Base-by-base conservation (phyloP, 768 basidiomycete genomes). In the Leccinum boreale region DNA sequence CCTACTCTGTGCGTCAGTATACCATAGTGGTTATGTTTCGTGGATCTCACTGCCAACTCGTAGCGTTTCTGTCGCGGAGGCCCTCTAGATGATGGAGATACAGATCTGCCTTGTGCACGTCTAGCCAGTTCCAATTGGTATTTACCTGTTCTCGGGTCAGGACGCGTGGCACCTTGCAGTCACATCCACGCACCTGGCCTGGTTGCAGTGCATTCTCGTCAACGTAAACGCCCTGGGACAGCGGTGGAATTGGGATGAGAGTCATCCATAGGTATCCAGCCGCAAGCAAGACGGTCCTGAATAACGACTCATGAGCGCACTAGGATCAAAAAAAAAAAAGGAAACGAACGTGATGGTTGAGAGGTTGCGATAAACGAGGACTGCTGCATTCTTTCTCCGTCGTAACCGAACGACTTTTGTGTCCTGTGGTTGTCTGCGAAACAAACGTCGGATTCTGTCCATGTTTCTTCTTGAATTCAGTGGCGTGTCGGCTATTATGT, bases 161-260 rank as follows among this genome's bases (percentile, higher is more conserved):
- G 36, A 19, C 3, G 26, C 3, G 28, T 8, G 10, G 15, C 26
- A n/a, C 4, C 0, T n/a, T 28, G 11, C 1, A 24, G 24, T 46
- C 21, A 57, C 8, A 33, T 42, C 10, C 59, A 53, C 67, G 50
- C 64, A 95, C 95, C 78, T 96, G 94, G 5, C 83, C 87, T 10
- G 97, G 95, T 66, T 95, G 92, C 19, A 99, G 74, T 1, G 97
- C 96, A 70, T 98, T 97, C 75, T 99, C 97, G 70, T 96, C 94
- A 51, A 96, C 89, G 69, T 93, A 96, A 9, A 86, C 90, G 9
- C 75, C 71, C 61, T 84, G 80, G 17, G 85, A 86, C 5, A 95
- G 77, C 1, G 74, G 74, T 5, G 84, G 77, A 12, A 80, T 78
- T 4, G 95, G 95, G 53, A 97, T 78, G 5, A 82, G 74, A n/a